Evolutionary conservation across 805 yeast genomes (phyloP), one percentile per base, ranked within the genome.

Genomic region (Candida chauliodis): DNA sequence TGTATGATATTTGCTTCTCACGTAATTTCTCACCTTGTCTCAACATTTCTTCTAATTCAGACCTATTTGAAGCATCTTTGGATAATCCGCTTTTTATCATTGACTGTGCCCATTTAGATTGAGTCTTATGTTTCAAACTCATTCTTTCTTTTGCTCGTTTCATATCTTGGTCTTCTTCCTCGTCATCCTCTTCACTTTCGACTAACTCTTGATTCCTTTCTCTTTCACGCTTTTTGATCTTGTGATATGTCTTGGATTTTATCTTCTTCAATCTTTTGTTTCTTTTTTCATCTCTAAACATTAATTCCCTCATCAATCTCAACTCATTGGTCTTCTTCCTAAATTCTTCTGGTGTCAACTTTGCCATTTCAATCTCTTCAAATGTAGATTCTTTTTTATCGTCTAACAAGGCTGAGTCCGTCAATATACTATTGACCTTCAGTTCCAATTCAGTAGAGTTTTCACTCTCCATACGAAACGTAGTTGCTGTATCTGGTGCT

Each of bases 231-330:
- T 90, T 88, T 53, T 85, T 81, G 37, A 90, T 83, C 56, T 84
- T 83, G 51, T 86, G 85, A 62, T 81, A 93, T 1, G 88, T 75
- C 62, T 91, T 93, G 26, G 96, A 88, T 61, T 93, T 93, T 61
- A 93, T 93, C 66, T 91, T 93, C 69, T 91, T 91, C 53, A 93
- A 73, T 51, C 99, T 76, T 61, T 78, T 89, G 8, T 98, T 90
- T 53, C 86, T 82, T 55, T 81, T 77, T 66, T 91, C 97, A 52
- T 91, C 97, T 52, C 98, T 75, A 67, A 89, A 93, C 96, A 91
- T 87, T 46, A 91, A 75, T 56, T 93, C 99, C 47, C 99, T 76
- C 96, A 89, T 88, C 53, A 84, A 63, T 49, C 98, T 76, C 49
- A 91, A 71, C 61, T 91, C 96, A 42, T 78, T 76, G 6, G 93